These are phyloP conservation scores for Tylopilus felleus DNA, from an alignment of 768 basidiomycete genomes.

Conservation along the genomic window DNA sequence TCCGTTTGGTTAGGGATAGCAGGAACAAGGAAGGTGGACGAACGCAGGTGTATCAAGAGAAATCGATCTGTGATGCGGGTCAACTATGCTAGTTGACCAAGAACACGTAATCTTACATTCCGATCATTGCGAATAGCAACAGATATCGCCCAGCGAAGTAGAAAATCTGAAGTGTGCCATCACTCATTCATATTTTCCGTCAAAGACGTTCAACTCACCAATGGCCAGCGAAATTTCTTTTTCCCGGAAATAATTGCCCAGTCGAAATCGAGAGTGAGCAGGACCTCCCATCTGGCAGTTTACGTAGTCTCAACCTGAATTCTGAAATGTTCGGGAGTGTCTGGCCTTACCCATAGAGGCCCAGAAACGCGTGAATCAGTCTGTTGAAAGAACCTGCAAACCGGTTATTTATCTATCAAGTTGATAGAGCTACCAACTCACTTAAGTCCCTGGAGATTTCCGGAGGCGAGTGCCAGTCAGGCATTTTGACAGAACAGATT, in stretches of 20 bases:
- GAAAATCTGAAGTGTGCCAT: constrained; percentile 31
- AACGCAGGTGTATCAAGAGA: constrained; percentile 37
- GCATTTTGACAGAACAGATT: constrained; percentile 29
- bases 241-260: constrained; percentile 39
- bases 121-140: constrained; percentile 43
- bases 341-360: constrained; percentile 44
- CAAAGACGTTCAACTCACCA: constrained; percentile 33
- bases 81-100: background rate
- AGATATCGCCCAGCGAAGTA: constrained; percentile 46
- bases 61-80: constrained; percentile 20
- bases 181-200: background rate
- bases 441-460: constrained; percentile 37
- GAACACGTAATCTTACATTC: constrained; percentile 35
- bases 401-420: background rate
- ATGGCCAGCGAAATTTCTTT: constrained; percentile 45
- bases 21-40: background rate
- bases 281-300: constrained; percentile 40
- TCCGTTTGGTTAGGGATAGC: background rate
- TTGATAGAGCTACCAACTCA: constrained; percentile 19
- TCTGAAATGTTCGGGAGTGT: background rate
- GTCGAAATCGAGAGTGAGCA: constrained; percentile 42
- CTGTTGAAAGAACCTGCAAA: constrained; percentile 37
- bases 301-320: background rate
- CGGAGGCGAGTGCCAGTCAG: constrained; percentile 38
- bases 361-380: constrained; percentile 42